Base-by-base conservation (phyloP, 106 monocot species). In the Acanthochlamys bracteata region DNA sequence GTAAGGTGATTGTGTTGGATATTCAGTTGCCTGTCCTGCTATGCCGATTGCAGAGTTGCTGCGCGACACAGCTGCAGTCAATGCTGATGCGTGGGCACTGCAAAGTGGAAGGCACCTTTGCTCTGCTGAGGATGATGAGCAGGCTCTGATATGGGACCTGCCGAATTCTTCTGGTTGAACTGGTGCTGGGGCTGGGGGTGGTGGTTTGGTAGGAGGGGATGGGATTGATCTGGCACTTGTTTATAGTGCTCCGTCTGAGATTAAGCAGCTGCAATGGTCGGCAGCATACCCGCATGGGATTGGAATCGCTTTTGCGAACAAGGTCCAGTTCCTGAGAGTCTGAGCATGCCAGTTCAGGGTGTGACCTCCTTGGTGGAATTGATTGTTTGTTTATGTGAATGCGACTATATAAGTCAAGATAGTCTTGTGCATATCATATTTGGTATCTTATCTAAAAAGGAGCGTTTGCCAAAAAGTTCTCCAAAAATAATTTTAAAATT, bases 41-140 rank as follows among this genome's bases (percentile, higher is more conserved):
- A 42, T 76, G 49, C 96, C 96, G 0, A 87, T 88, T 11, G 96
- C 91, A 0, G 96, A 88, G 77, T 67, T 96, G 64, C 82, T 83
- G 76, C 61, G 84, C 22, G 91, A 96, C 60, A 75, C 60, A 16
- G 88, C 72, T 0, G 66, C 83, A 23, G 96, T 91, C 24, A 96
- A 96, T 62, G 84, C 91, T 0, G 63, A 91, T 14, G 80, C 85
- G 3, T 89, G 89, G 89, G 82, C 82, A 7, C 89, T 84, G 4
- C 73, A 74, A 57, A 64, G 63, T 14, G 15, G 68, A 0, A 52
- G 76, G 41, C 79, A 82, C 25, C 56, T 89, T n/a, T 84, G 89
- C 64, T 84, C 89, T 0, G 84, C 77, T 0, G 89, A 82, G 16
- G 89, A 89, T 42, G 89, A 89, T 33, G 84, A 79, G 25, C 76